Percentiles rank a stretch among this genome's conserved stretches.
Conservation (phyloP, 1,284 basidiomycete genomes). For the Microbotryum silenes-acaulis region DNA sequence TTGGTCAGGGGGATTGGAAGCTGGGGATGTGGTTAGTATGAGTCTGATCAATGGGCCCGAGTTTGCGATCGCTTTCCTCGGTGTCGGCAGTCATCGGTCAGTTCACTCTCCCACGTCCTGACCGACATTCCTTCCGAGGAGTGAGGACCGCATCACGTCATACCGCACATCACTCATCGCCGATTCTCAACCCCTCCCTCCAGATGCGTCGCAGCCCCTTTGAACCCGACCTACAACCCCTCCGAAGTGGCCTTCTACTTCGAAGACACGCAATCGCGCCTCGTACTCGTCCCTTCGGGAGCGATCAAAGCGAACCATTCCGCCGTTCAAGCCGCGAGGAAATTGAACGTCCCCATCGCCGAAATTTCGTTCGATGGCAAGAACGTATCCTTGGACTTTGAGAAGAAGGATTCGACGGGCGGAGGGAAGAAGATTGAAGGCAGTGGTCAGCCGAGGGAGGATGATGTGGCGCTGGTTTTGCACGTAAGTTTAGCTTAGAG, state of each 20-base stretch:
- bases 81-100: constrained; percentile 37
- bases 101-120: background rate
- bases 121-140: background rate
- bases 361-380: constrained; percentile 37
- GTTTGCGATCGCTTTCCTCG: constrained; percentile 42
- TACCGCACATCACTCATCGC: background rate
- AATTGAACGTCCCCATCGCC: constrained; percentile 35
- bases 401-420: too few species aligned
- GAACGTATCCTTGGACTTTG: background rate
- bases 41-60: constrained; percentile 42
- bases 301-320: constrained; percentile 14
- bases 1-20: background rate
- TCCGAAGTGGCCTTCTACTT: constrained; percentile 43
- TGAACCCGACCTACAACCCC: constrained; percentile 44
- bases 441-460: constrained; percentile 37
- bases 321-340: constrained; percentile 33
- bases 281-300: constrained; percentile 35
- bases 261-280: constrained; percentile 39
- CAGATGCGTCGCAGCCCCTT: constrained; percentile 43
- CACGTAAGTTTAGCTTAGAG: constrained; percentile 23
- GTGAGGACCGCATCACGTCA: background rate
- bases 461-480: constrained; percentile 53
- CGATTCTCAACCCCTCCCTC: background rate
- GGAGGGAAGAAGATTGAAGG: constrained; percentile 1
- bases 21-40: constrained; percentile 37